Evolutionary conservation across 805 yeast species (phyloP), one percentile per base, ranked within the genome.

Genomic region (Metahyphopichia silvanorum): DNA sequence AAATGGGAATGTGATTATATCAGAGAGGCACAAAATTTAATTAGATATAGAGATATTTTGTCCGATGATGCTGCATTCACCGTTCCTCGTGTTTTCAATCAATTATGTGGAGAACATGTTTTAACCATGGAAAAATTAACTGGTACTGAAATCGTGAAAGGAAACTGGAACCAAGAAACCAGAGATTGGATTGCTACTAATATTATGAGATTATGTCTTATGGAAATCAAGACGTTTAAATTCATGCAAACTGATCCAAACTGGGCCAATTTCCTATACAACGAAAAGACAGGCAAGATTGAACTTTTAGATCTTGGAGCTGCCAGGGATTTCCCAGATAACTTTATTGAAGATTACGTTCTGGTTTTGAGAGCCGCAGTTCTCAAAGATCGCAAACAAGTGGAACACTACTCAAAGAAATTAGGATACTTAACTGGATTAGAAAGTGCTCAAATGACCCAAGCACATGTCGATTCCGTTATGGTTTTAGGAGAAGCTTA

Each of bases 221-320:
- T 74, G 45, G 98, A 93, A 60, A 85, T 93, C 55, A 86, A 88
- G 10, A 66, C 76, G 46, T 89, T 83, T 65, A 76, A 74, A 49
- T 91, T 82, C 63, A 93, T 93, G 98, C 98, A 93, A 63, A 91
- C 98, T 1, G 98, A 93, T 63, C 98, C 98, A 32, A 93, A 93
- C 58, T 93, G 98, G 98, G 97, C 98, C 27, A 93, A 93, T 57
- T 93, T 93, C 63, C 62, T 93, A 38, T 88, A 85, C 64, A 88
- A 93, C 51, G 68, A 68, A 21, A 46, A 64, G n/a, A 78, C 88
- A 2, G 60, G 74, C 16, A 79, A 82, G 55, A 77, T 93, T 36
- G 97, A 91, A 57, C 67, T 93, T 35, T 66, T 93, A 33, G 98
- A 93, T 62, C 93, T 93, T 60, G 98, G 98, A 29, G 98, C 98